A percentile compares a stretch with the other conserved stretches of the same genome.
phyloP scores from a whole-genome alignment of 1,139 yeast genomes.

The Tardiomyces digboiensis region DNA sequence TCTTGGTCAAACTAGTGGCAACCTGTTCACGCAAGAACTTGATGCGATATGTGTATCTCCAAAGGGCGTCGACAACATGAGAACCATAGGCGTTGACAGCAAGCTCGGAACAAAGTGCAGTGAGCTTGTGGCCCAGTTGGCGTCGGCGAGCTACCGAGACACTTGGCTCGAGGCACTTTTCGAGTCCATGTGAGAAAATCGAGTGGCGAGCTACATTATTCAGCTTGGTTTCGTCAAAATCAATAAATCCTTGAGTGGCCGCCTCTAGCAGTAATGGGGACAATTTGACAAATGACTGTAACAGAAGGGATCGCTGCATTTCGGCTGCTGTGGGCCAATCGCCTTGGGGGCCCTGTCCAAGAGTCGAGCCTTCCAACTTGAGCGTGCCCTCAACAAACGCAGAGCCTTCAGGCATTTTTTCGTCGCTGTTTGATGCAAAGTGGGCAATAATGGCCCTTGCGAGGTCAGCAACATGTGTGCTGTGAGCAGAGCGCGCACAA shows the following conservation, averaged over 20 bases:
- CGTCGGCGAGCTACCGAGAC: conserved; percentile 54
- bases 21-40: conserved; percentile 83
- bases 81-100: conserved; percentile 89
- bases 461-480: conserved; percentile 58
- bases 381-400: conserved; percentile 58
- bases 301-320: conserved; percentile 66
- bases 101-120: conserved; percentile 36
- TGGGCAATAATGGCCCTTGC: conserved; percentile 49
- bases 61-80: conserved; percentile 76
- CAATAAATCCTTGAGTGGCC: conserved; percentile 51
- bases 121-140: conserved; percentile 54
- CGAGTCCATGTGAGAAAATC: conserved; percentile 76
- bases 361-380: conserved; percentile 55
- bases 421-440: conserved; percentile 23
- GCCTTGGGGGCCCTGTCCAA: conserved; percentile 65
- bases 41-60: conserved; percentile 69
- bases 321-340: conserved; percentile 94
- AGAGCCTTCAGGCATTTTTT: conserved; percentile 13
- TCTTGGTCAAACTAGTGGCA: conserved; percentile 56
- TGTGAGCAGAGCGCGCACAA: conserved; percentile 46
- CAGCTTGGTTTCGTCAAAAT: conserved; percentile 48
- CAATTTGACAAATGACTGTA: conserved; percentile 31
- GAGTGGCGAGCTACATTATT: conserved; percentile 77
- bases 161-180: conserved; percentile 30
- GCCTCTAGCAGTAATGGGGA: conserved; percentile 51